A percentile compares a stretch with the other conserved stretches of the same genome.
Conservation (phyloP, 805 yeast species). For the Ogataea nakhonphanomensis region DNA sequence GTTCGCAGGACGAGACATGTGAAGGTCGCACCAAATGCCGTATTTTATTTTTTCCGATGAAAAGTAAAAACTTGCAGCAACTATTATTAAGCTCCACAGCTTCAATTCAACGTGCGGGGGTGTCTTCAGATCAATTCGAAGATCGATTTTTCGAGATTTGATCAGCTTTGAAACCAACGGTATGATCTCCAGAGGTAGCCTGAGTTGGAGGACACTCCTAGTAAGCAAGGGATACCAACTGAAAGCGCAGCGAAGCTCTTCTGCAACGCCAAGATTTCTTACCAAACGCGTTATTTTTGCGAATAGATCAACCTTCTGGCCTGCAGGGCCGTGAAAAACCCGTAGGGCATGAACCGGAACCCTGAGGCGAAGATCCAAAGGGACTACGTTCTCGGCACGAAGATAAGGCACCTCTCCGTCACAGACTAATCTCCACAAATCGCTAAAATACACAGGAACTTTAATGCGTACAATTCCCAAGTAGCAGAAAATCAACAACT, state of each 20-base stretch:
- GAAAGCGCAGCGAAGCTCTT: conserved; percentile 14
- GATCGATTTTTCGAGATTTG: conserved; percentile 13
- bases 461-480: conserved; percentile 46
- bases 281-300: conserved; percentile 8
- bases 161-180: conserved; percentile 32
- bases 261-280: conserved; percentile 3
- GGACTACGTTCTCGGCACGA: conserved; percentile 20
- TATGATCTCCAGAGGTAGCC: conserved; percentile 51
- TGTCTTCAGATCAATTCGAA: conserved; percentile 1
- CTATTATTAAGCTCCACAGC: conserved; percentile 32
- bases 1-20: conserved; percentile 4
- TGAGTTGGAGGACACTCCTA: conserved; percentile 38
- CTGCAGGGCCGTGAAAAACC: conserved; percentile 17
- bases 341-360: conserved; percentile 16
- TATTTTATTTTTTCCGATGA: conserved; percentile 18
- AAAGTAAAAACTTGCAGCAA: conserved; percentile 35
- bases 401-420: conserved; percentile 45
- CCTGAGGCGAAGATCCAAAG: conserved; percentile 18
- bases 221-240: conserved; percentile 40
- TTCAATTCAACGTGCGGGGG: conserved; percentile 37
- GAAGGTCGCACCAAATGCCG: conserved; percentile 29
- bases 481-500: conserved; percentile 42
- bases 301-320: conserved; percentile 12
- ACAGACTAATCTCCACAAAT: conserved; percentile 41
- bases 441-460: conserved; percentile 49